A percentile compares a stretch with the other conserved stretches of the same genome.
phyloP scores from a whole-genome alignment of 164 flowering plant species.

The Protea cynaroides region DNA sequence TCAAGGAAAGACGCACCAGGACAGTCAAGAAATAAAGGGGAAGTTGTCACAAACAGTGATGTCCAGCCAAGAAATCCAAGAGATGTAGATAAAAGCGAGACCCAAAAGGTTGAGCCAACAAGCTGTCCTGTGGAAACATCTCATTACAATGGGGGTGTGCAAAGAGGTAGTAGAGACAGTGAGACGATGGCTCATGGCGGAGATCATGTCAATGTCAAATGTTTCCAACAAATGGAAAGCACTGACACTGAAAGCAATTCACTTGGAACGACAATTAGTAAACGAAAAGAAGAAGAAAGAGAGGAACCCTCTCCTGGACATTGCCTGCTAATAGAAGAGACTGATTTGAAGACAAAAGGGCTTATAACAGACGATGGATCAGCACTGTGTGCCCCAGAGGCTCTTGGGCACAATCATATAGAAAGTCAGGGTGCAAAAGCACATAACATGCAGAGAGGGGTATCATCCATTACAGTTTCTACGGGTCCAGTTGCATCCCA shows the following conservation, averaged over 20 bases:
- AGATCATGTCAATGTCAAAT: slow-evolving; percentile 15
- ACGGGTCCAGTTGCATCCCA: slow-evolving; percentile 5
- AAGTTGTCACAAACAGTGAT: slow-evolving; percentile 8
- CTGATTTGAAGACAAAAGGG: slow-evolving; percentile 10
- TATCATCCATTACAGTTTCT: slow-evolving; percentile 8
- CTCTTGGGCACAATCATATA: slow-evolving; percentile 10
- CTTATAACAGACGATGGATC: slow-evolving; percentile 13
- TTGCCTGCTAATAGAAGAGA: slow-evolving; percentile 14
- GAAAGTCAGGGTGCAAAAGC: slow-evolving; percentile 7
- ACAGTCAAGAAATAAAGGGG: slow-evolving; percentile 12
- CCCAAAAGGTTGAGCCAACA: slow-evolving; percentile 57
- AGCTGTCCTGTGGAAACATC: slow-evolving; percentile 32
- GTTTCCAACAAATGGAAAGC: slow-evolving; percentile 17
- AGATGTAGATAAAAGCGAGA: slow-evolving; percentile 47
- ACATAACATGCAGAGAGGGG: slow-evolving; percentile 5
- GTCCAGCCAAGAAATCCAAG: slow-evolving; percentile 16
- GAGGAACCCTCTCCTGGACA: slow-evolving; percentile 11
- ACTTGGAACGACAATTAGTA: slow-evolving; percentile 13
- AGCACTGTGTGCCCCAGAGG: background rate
- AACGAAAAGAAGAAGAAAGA: slow-evolving; percentile 15
- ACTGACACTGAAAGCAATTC: slow-evolving; percentile 14
- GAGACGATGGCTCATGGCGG: slow-evolving; percentile 26
- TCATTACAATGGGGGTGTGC: slow-evolving; percentile 21
- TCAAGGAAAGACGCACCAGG: slow-evolving; percentile 11
- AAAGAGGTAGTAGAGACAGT: slow-evolving; percentile 24